Evolutionary conservation across 2,329 filamentous ascomycete genomes (phyloP).

Genomic region (Ascochyta koolunga): DNA sequence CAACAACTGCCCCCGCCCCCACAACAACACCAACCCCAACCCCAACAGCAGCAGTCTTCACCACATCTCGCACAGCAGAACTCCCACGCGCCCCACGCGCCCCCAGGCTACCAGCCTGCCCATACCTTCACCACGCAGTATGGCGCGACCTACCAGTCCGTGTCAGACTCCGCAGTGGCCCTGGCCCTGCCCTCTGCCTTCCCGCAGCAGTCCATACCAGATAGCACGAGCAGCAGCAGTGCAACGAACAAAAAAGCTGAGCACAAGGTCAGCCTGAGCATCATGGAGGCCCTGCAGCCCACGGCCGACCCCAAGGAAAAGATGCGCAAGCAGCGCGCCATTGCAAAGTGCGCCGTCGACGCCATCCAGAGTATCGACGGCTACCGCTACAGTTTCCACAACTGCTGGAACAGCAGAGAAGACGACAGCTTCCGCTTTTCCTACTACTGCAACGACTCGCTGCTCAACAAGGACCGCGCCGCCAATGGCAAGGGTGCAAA

Average conservation of each 20-base stretch:
- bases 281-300: slow-evolving; percentile 44
- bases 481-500: slow-evolving; percentile 53
- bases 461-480: slow-evolving; percentile 58
- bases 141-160: slow-evolving; percentile 24
- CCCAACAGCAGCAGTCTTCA: neutral
- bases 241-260: slow-evolving; percentile 20
- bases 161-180: slow-evolving; percentile 34
- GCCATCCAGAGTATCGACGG: slow-evolving; percentile 54
- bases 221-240: neutral
- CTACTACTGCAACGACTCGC: slow-evolving; percentile 58
- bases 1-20: neutral
- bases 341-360: slow-evolving; percentile 54
- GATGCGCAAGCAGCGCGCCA: slow-evolving; percentile 54
- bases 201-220: slow-evolving; percentile 1
- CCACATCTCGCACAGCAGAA: slow-evolving; percentile 18
- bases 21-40: slow-evolving; percentile 5
- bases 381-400: slow-evolving; percentile 58
- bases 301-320: slow-evolving; percentile 48
- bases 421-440: slow-evolving; percentile 55
- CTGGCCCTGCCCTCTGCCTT: slow-evolving; percentile 31
- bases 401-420: slow-evolving; percentile 55
- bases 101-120: slow-evolving; percentile 39
- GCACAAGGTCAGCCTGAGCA: slow-evolving; percentile 40
- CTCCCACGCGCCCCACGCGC: slow-evolving; percentile 30
- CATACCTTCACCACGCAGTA: slow-evolving; percentile 15